Evolutionary conservation across 352 stramenopile genomes (phyloP).

Genomic region (Phytophthora parvispora): DNA sequence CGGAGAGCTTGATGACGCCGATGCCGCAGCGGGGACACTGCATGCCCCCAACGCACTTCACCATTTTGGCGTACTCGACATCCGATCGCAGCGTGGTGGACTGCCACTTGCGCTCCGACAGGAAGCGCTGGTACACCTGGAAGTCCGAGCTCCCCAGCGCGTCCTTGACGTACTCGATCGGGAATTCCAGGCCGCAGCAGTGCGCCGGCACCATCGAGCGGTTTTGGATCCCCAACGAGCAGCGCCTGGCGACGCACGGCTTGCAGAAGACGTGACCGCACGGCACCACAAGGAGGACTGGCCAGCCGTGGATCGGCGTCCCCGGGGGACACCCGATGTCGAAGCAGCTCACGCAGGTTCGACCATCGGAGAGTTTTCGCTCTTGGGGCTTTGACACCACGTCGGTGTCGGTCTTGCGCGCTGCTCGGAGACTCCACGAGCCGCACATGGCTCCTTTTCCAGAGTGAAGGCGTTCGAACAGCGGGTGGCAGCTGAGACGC

Average conservation of each 20-base stretch:
- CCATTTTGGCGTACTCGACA: conserved; percentile 52
- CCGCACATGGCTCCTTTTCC: conserved; percentile 13
- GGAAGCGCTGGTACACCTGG: conserved; percentile 43
- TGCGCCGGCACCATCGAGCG: conserved; percentile 53
- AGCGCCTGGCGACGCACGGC: conserved; percentile 37
- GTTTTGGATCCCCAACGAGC: conserved; percentile 42
- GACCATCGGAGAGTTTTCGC: not conserved
- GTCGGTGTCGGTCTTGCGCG: not conserved
- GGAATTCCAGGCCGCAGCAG: conserved; percentile 73
- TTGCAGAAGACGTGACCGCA: conserved; percentile 41
- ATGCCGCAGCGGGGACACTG: conserved; percentile 74
- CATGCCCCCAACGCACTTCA: conserved; percentile 48
- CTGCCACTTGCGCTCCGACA: conserved; percentile 53
- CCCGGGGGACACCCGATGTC: conserved; percentile 2
- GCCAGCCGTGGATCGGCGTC: conserved; percentile 1
- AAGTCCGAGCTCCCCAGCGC: conserved; percentile 20
- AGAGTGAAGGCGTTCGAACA: not conserved
- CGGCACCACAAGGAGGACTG: conserved; percentile 16
- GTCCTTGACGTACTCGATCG: conserved; percentile 40
- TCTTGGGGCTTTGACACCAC: not conserved
- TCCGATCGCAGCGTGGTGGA: conserved; percentile 53
- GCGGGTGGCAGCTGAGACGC: conserved; percentile 8
- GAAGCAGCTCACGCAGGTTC: conserved; percentile 29
- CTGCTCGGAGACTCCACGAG: conserved; percentile 4
- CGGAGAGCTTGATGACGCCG: conserved; percentile 51